Base-by-base conservation (phyloP, 2,329 filamentous ascomycete genomes). In the Aspergillus clavatus region DNA sequence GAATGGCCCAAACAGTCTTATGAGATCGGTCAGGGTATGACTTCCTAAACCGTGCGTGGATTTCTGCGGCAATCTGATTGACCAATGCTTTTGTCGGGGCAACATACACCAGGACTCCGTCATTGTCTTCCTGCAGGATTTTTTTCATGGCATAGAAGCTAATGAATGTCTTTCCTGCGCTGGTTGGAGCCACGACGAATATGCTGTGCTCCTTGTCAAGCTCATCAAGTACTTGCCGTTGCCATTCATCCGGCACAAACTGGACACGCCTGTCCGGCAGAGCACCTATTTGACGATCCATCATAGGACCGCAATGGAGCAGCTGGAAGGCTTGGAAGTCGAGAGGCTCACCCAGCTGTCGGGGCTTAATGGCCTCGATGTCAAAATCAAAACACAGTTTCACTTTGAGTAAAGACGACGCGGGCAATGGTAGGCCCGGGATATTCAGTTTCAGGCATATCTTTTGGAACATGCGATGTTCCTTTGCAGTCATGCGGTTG, bases 81-180 rank as follows among this genome's bases (percentile, higher is more conserved):
- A 90, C 86, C 8, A 91, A 72, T 3, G 87, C 86, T 59, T 91
- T 91, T 0, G 86, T 90, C 0, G 87, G 87, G 0, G 86, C 87
- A 5, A 91, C 83, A 53, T 90, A 91, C 0, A 90, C 83, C 5
- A 91, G 67, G 2, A 90, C 76, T 2, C 80, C 82, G 39, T 88
- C 80, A 48, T 90, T 79, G 50, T 79, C 80, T 3, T 76, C 75
- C 58, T 84, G 75, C 7, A 91, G 70, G 1, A 89, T 72, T 58
- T 87, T 82, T 57, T 86, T 84, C 83, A 90, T 91, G 1, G 86
- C 86, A 55, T 91, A 89, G 63, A 90, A 91, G 1, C 63, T 66
- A 31, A 90, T 90, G 62, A 90, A 91, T 0, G 86, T 91, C 64
- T 90, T 91, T 51, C 87, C 87, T 0, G 87, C 83, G 19, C 82